A percentile compares a stretch with the other conserved stretches of the same genome.
These are phyloP conservation scores for Termitomyces sp. DNA, from an alignment of 768 basidiomycete species.

Conservation along the genomic window DNA sequence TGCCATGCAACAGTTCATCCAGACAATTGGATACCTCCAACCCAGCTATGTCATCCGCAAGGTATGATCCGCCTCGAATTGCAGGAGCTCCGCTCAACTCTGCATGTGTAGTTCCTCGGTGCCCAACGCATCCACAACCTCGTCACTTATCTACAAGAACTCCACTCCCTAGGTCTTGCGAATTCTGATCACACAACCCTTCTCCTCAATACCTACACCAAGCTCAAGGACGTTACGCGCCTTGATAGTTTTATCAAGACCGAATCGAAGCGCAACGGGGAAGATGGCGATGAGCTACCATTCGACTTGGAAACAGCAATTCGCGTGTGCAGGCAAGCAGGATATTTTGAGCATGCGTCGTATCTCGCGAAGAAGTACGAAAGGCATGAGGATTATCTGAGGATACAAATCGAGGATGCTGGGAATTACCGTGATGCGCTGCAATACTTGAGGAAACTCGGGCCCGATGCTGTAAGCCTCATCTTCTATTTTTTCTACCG, in stretches of 20 bases:
- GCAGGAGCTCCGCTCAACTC: not conserved
- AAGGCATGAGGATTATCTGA: conserved; percentile 86
- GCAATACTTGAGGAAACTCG: conserved; percentile 71
- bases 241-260: conserved; percentile 92
- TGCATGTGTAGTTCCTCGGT: conserved; percentile 74
- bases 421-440: conserved; percentile 79
- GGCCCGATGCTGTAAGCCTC: conserved; percentile 66
- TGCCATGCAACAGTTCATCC: conserved; percentile 87
- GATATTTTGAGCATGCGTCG: conserved; percentile 91
- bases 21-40: conserved; percentile 84
- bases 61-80: conserved; percentile 33
- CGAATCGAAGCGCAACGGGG: conserved; percentile 53
- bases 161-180: conserved; percentile 84
- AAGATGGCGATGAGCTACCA: conserved; percentile 65
- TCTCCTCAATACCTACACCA: conserved; percentile 95
- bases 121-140: conserved; percentile 95
- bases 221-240: conserved; percentile 85
- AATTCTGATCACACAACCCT: conserved; percentile 97
- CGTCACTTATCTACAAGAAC: conserved; percentile 91
- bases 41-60: conserved; percentile 97
- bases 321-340: conserved; percentile 92
- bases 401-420: conserved; percentile 92
- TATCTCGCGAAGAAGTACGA: conserved; percentile 92
- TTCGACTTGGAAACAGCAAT: conserved; percentile 98
- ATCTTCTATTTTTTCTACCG: conserved; percentile 11